Base-by-base conservation (phyloP, 306 rosid species). In the Prinsepia uniflora region DNA sequence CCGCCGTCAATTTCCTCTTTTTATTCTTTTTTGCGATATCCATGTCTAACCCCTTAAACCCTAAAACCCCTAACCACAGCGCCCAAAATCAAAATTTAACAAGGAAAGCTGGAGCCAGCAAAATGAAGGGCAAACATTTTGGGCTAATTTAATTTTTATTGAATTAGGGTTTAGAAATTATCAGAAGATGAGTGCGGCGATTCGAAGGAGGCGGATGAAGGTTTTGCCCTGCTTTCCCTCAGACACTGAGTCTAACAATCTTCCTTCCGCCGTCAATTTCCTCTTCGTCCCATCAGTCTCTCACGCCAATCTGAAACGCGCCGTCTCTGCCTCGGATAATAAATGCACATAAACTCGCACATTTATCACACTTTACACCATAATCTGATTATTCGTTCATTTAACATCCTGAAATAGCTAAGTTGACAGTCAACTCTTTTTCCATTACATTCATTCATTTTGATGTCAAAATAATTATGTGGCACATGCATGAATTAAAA, bases 1-100 rank as follows among this genome's bases (percentile, higher is more conserved):
- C 92, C 78, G 71, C 82, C 5, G 30, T 20, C 30, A 56, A 15
- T 30, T 62, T 50, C 63, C 45, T 70, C 46, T 59, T 54, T 54
- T 59, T 79, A 17, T 4, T 60, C 11, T 13, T 44, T 65, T 24
- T 76, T 17, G 22, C 45, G 24, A 70, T 39, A 43, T 41, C 62
- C 75, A 50, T 20, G 6, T 3, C 42, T 11, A 3, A 24, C 1
- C 15, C n/a, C 63, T 58, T 30, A 58, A 58, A 58, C 19, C 63
- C 63, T 60, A 60, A 22, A 15, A 34, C 22, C 11, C 63, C 6
- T n/a, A 22, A 56, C 4, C 63, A 58, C 12, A 11, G 20, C 63
- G 4, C 39, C 18, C 15, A 10, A 58, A 58, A 13, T 0, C 1
- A 14, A 24, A 57, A 19, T 9, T 57, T 10, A 57, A n/a, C 18